A percentile compares a stretch with the other conserved stretches of the same genome.
phyloP scores from a whole-genome alignment of 2,329 filamentous ascomycete genomes.

The Xylariaceae sp. region DNA sequence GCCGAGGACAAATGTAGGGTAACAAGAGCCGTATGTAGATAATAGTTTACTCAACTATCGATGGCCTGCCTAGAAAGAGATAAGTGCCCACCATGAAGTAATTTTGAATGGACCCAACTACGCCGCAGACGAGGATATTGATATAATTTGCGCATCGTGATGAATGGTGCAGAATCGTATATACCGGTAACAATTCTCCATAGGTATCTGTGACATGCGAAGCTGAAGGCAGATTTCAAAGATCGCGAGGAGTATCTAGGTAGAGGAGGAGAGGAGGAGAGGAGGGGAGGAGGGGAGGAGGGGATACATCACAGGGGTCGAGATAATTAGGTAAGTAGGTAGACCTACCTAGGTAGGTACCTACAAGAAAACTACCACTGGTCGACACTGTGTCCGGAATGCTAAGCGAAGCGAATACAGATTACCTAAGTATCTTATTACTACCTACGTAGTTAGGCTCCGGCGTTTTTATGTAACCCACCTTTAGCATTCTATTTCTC shows the following conservation, averaged over 20 bases:
- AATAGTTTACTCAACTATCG: not conserved
- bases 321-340: not conserved
- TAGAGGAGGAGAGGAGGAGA: no score
- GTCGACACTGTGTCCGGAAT: no score
- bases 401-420: no score
- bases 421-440: no score
- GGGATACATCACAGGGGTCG: not conserved
- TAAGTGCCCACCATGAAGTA: not conserved
- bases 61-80: not conserved
- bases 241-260: not conserved
- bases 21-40: not conserved
- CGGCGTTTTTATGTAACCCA: no score
- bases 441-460: no score
- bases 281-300: not conserved
- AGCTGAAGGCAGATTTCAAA: not conserved
- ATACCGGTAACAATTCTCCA: not conserved
- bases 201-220: not conserved
- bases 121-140: not conserved
- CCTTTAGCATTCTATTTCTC: no score
- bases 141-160: constrained; percentile 3
- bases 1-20: not conserved
- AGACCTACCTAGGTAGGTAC: no score
- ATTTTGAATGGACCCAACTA: not conserved
- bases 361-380: no score
- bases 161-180: constrained; percentile 1